Percentiles rank a stretch among this genome's conserved stretches.
Conservation (phyloP, 768 basidiomycete genomes). For the Kwoniella shandongensis region DNA sequence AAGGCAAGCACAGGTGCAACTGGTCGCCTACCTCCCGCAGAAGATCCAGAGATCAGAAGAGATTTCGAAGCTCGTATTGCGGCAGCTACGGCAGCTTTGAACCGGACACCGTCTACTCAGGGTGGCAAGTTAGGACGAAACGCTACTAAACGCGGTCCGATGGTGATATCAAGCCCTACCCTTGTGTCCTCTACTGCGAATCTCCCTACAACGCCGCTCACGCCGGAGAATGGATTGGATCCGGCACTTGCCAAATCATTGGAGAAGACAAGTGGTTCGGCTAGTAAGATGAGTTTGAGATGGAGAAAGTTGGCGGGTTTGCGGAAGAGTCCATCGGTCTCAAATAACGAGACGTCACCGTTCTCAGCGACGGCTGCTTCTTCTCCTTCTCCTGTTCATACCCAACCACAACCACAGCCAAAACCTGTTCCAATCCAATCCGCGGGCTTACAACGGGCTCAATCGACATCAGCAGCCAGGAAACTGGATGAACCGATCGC, state of each 20-base stretch:
- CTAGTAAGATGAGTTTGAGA: conserved; percentile 34
- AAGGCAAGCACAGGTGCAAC: conserved; percentile 3
- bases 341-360: conserved; percentile 7
- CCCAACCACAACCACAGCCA: background rate
- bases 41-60: conserved; percentile 31
- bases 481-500: conserved; percentile 30
- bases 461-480: conserved; percentile 7
- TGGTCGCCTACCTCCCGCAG: conserved; percentile 15
- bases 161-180: conserved; percentile 42
- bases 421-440: background rate
- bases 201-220: conserved; percentile 22
- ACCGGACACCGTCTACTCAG: conserved; percentile 35
- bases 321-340: conserved; percentile 21
- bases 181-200: conserved; percentile 43
- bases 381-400: conserved; percentile 4
- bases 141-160: conserved; percentile 30
- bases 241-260: conserved; percentile 13
- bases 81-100: conserved; percentile 40
- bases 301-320: conserved; percentile 43
- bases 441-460: conserved; percentile 7
- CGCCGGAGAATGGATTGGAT: conserved; percentile 12
- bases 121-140: conserved; percentile 33
- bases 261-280: conserved; percentile 38
- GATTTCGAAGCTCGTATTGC: conserved; percentile 47
- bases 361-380: conserved; percentile 4